Base-by-base conservation (phyloP, 2,329 filamentous ascomycete species). In the Cryphonectria japonica region DNA sequence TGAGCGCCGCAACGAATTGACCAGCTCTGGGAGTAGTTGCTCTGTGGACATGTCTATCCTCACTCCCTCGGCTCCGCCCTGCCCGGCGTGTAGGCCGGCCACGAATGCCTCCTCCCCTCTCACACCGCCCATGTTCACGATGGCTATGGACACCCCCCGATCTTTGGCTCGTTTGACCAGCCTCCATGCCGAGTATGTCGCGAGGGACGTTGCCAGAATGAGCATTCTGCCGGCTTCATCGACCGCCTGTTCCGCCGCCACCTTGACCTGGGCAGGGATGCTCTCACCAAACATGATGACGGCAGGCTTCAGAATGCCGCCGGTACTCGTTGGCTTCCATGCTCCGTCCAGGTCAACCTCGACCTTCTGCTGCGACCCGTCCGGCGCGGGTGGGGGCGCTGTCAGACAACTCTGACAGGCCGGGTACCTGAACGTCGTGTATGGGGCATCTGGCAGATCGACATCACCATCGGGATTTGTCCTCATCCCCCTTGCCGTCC, bases 221-320 rank as follows among this genome's bases (percentile, higher is more conserved):
- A 98, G 84, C 50, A 98, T 81, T 71, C 89, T 88, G 7, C 89
- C 90, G 1, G 94, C 92, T 39, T 87, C 86, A 77, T 98, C 93
- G 66, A 98, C 89, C 16, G 92, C 92, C 39, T 89, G 83, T 78
- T 98, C 95, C 1, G 95, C 95, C 0, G 89, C 90, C 1, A 83
- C 80, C 79, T 97, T 98, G 50, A 95, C 90, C 1, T 82, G 77
- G 1, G 82, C 80, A 0, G 88, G 84, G 66, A 98, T 97, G 72
- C 89, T 95, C 81, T 98, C 96, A 22, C 96, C 96, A 79, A 98
- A 98, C 94, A 98, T 98, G 76, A 95, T 91, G 2, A 99, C 95
- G 0, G 93, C 93, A 3, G 96, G 96, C 78, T 98, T 98, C 69
- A 99, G 80, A 52, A 98, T 89, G 2, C 95, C 96, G 0, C 90